phyloP scores from a whole-genome alignment of 176 grass and related monocot species.

The Avena sativa region DNA sequence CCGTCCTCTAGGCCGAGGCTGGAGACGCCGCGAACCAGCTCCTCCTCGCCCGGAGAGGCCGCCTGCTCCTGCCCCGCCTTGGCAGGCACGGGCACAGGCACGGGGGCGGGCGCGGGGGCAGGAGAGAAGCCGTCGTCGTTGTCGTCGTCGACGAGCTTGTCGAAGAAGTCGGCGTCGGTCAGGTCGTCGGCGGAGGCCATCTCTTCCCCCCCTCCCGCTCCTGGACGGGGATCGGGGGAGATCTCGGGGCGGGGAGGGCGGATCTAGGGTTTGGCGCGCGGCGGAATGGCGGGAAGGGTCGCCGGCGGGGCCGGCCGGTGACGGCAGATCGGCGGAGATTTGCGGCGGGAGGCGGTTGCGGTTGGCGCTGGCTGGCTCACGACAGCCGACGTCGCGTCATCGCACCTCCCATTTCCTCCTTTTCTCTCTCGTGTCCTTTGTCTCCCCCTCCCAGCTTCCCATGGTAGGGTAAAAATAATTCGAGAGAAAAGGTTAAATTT shows the following conservation, averaged over 20 bases:
- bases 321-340: conserved; percentile 16
- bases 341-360: conserved; percentile 3
- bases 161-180: conserved; percentile 92
- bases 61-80: conserved; percentile 1
- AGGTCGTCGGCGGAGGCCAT: conserved; percentile 75
- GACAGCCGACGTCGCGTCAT: conserved; percentile 50
- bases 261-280: conserved; percentile 50
- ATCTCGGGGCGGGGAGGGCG: conserved; percentile 41
- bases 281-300: not conserved
- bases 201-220: not conserved
- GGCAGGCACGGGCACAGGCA: not conserved
- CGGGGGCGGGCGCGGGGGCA: not conserved
- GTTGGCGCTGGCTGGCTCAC: conserved; percentile 15
- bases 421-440: too few species aligned
- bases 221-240: conserved; percentile 2
- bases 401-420: conserved; percentile 11
- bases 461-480: too few species aligned
- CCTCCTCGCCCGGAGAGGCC: not conserved
- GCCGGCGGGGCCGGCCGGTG: too few species aligned
- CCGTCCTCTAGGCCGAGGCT: conserved; percentile 43
- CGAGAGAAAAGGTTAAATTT: too few species aligned
- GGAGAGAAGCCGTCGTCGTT: conserved; percentile 32
- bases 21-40: conserved; percentile 25
- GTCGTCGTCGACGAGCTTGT: conserved; percentile 84
- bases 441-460: too few species aligned